phyloP scores from a whole-genome alignment of 2,329 filamentous ascomycete genomes.

The Sporothrix pallida region DNA sequence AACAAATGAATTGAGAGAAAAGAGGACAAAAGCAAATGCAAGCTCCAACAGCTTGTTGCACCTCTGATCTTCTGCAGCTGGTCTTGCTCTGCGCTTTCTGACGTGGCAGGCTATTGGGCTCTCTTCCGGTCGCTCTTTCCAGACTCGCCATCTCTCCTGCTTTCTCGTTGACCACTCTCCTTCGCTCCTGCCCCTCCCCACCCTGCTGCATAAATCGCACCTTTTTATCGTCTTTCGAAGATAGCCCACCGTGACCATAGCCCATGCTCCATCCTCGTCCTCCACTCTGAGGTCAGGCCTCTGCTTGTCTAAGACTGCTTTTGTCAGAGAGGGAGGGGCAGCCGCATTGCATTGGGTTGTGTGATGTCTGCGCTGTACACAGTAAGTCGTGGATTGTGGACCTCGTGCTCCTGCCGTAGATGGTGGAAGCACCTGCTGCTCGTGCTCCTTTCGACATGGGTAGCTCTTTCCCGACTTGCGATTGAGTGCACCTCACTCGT shows the following conservation, averaged over 20 bases:
- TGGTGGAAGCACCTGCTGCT: not conserved
- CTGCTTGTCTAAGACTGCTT: not conserved
- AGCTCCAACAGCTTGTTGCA: not conserved
- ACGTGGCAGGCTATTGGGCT: conserved; percentile 23
- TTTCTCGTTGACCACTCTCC: not conserved
- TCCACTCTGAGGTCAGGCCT: not conserved
- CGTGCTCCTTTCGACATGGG: conserved; percentile 22
- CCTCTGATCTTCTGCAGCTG: not conserved
- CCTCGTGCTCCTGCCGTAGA: not conserved
- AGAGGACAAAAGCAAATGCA: not conserved
- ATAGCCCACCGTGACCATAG: not conserved
- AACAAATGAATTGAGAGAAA: conserved; percentile 7
- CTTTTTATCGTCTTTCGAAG: not conserved
- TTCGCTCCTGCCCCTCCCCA: not conserved
- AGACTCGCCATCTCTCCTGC: not conserved
- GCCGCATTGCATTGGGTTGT: conserved; percentile 28
- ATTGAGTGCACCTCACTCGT: not conserved
- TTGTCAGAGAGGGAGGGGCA: conserved; percentile 11
- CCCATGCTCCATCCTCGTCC: not conserved
- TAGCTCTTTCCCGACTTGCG: conserved; percentile 14
- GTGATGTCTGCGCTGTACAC: conserved; percentile 21
- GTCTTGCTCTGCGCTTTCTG: conserved; percentile 13
- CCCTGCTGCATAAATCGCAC: conserved; percentile 20
- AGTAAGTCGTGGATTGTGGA: not conserved
- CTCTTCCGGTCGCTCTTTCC: not conserved